phyloP scores from a whole-genome alignment of 805 yeast genomes.

The Barnettozyma pratensis region DNA sequence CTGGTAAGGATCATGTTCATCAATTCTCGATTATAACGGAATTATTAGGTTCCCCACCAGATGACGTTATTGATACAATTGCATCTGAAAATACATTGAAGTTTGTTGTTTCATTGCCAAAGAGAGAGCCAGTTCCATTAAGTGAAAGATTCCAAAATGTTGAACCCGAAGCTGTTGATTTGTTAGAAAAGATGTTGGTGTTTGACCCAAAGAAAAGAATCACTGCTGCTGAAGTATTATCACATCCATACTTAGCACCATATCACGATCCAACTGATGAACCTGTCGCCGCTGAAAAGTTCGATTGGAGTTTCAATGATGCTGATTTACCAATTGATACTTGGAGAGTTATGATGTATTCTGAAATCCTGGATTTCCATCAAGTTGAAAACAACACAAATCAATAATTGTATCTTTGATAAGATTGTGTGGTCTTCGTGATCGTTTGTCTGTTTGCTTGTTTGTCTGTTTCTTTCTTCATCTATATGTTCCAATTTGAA shows the following conservation, averaged over 20 bases:
- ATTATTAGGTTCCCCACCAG: slow-evolving; percentile 92
- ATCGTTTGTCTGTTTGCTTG: no score
- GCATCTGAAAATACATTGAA: slow-evolving; percentile 92
- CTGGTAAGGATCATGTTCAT: slow-evolving; percentile 97
- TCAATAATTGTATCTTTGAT: no score
- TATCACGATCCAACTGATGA: slow-evolving; percentile 98
- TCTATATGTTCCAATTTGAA: not conserved
- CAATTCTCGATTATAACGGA: slow-evolving; percentile 97
- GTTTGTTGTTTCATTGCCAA: slow-evolving; percentile 91
- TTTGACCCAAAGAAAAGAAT: slow-evolving; percentile 94
- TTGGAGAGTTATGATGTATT: slow-evolving; percentile 99
- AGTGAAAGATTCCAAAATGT: slow-evolving; percentile 72
- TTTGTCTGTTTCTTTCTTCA: not conserved
- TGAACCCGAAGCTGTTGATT: slow-evolving; percentile 82
- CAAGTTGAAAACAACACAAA: slow-evolving; percentile 45
- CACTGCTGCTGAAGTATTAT: slow-evolving; percentile 84
- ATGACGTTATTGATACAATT: slow-evolving; percentile 92
- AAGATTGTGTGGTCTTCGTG: no score
- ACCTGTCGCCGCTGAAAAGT: slow-evolving; percentile 86
- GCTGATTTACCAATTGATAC: slow-evolving; percentile 97
- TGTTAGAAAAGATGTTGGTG: slow-evolving; percentile 83
- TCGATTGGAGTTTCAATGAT: slow-evolving; percentile 98
- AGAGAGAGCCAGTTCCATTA: slow-evolving; percentile 87
- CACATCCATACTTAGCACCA: slow-evolving; percentile 88
- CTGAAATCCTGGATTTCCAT: slow-evolving; percentile 94